Base-by-base conservation (phyloP, 768 basidiomycete species). In the Suillus hirtellus region DNA sequence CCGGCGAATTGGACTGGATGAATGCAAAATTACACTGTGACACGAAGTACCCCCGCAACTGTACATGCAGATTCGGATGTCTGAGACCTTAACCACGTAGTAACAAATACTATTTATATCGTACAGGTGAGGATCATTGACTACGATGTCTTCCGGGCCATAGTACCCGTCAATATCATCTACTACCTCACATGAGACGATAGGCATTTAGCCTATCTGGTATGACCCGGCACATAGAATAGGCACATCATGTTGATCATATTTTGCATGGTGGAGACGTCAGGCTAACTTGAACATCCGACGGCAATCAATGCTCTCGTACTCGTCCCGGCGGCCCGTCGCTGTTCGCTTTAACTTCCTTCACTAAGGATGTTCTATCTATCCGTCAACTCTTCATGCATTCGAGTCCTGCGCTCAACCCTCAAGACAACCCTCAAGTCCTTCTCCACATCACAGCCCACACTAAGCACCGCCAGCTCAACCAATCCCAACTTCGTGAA, bases 401-500 rank as follows among this genome's bases (percentile, higher is more conserved):
- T 11, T 58, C 56, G 55, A 40, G 24, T 40, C 3, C 55, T 56
- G 24, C 55, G 42, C 17, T 58, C 56, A 17, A 19, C 56, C 17
- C 56, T 58, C 11, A 27, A 31, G 40, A 31, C 56, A 31, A 8
- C 42, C 27, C 17, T 27, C 56, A 58, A 58, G 56, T 42, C 56
- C 6, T 58, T 58, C 40, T 58, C 56, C 10, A 58, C 56, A 8
- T 58, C 24, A 58, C 40, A 58, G 17, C 56, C 56, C 11, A 31
- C 11, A 42, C 27, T 31, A 42, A 58, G 56, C 56, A 31, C 56
- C 3, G 10, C 56, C 24, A 58, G 56, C 9, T 27, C 40, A 42
- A 31, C 24, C 1, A 42, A 58, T 17, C 62, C 64, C 15, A 53
- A 52, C 31, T 63, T 44, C 52, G 73, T 74, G 8, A 75, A 70